Conservation (phyloP, 805 yeast species). For the Ogataea chonburiensis region DNA sequence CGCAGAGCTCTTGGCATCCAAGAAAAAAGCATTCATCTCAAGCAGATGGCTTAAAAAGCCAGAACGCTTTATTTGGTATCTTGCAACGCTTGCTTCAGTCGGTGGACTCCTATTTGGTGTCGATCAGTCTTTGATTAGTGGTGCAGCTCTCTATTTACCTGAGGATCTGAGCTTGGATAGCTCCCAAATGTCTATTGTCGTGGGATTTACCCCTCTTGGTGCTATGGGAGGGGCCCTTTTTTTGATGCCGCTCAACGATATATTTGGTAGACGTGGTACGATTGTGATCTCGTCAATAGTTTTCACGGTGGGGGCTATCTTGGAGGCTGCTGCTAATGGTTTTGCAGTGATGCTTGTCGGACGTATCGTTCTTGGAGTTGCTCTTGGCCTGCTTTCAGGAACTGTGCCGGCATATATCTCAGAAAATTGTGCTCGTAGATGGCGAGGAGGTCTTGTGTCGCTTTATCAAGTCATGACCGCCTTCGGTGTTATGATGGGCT, state of each 20-base stretch:
- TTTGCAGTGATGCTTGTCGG: conserved; percentile 55
- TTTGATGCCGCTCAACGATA: conserved; percentile 54
- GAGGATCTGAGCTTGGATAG: conserved; percentile 5
- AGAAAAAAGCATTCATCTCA: conserved; percentile 11
- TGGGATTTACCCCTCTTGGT: conserved; percentile 56
- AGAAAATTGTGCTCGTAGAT: conserved; percentile 54
- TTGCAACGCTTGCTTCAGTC: conserved; percentile 16
- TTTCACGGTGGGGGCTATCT: conserved; percentile 57
- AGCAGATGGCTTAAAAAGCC: conserved; percentile 15
- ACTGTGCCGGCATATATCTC: conserved; percentile 56
- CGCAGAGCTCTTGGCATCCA: conserved; percentile 7
- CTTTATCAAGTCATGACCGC: conserved; percentile 62
- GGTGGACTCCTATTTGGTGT: conserved; percentile 18
- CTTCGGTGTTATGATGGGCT: conserved; percentile 62
- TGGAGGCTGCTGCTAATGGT: conserved; percentile 49
- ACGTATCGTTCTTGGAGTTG: conserved; percentile 57
- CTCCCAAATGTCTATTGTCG: conserved; percentile 15
- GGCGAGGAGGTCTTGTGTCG: conserved; percentile 59
- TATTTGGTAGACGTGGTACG: conserved; percentile 52
- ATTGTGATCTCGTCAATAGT: conserved; percentile 54
- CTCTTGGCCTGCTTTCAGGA: conserved; percentile 65
- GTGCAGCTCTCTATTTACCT: conserved; percentile 15
- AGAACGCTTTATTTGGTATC: conserved; percentile 14
- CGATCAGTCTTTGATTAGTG: conserved; percentile 17
- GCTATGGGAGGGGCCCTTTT: conserved; percentile 61